Conservation (phyloP, 2,329 filamentous ascomycete genomes). For the Neodidymelliopsis sp. region DNA sequence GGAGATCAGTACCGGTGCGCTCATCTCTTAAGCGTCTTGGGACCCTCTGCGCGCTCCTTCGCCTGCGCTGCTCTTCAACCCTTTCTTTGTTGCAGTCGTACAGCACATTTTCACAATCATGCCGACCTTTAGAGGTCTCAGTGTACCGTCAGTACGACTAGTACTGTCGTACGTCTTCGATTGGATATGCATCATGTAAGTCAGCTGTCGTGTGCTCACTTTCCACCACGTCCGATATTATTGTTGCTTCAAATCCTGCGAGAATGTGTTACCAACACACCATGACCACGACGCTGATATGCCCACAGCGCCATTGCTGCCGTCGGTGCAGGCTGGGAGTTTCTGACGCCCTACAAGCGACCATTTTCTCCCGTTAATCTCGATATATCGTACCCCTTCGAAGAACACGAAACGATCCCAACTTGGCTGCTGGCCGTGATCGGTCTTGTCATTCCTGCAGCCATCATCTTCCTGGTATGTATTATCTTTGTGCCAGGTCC, state of each 20-base stretch:
- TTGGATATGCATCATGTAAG: slow-evolving; percentile 73
- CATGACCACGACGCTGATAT: slow-evolving; percentile 20
- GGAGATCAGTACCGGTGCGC: slow-evolving; percentile 20
- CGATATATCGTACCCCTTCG: slow-evolving; percentile 80
- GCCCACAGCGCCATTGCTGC: slow-evolving; percentile 60
- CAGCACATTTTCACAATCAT: slow-evolving; percentile 27
- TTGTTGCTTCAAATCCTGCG: no score
- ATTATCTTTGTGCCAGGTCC: slow-evolving; percentile 75
- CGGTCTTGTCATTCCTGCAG: slow-evolving; percentile 68
- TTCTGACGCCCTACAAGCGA: slow-evolving; percentile 69
- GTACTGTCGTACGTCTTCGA: slow-evolving; percentile 74
- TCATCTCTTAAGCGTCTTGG: slow-evolving; percentile 22
- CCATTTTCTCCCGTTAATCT: slow-evolving; percentile 77
- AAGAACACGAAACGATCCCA: slow-evolving; percentile 74
- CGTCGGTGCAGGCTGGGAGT: slow-evolving; percentile 66
- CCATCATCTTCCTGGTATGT: slow-evolving; percentile 72
- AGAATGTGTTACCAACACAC: no score
- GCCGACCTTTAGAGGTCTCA: slow-evolving; percentile 32
- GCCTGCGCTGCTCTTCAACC: slow-evolving; percentile 11
- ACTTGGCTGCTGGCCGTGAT: slow-evolving; percentile 70
- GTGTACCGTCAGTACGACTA: slow-evolving; percentile 59
- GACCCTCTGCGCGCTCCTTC: slow-evolving; percentile 12
- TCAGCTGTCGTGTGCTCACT: slow-evolving; percentile 14
- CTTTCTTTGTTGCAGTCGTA: slow-evolving; percentile 15
- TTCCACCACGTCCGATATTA: neutral